Conservation (phyloP, 2,329 filamentous ascomycete genomes). For the Monilinia fructicola region DNA sequence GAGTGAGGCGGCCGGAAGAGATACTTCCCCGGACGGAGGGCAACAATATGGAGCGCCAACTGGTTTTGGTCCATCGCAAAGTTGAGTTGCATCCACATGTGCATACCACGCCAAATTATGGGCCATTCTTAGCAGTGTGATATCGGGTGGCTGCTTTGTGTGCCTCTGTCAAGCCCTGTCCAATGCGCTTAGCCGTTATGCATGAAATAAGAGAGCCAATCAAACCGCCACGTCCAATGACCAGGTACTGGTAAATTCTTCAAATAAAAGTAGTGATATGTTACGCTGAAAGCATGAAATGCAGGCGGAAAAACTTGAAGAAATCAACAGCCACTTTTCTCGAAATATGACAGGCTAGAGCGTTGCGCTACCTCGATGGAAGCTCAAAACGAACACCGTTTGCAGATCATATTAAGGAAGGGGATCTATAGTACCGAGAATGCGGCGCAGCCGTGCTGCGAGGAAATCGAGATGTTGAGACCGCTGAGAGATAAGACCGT, state of each 20-base stretch:
- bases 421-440: constrained; percentile 21
- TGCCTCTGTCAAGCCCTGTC: constrained; percentile 8
- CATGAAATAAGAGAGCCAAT: constrained; percentile 9
- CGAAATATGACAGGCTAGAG: constrained; percentile 6
- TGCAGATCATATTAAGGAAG: constrained; percentile 18
- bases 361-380: constrained; percentile 12
- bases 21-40: constrained; percentile 9
- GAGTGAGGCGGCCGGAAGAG: background rate
- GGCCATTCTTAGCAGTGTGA: constrained; percentile 4
- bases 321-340: constrained; percentile 1
- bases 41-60: constrained; percentile 9
- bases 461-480: constrained; percentile 11
- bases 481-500: background rate
- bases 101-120: background rate
- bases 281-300: background rate
- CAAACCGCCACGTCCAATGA: constrained; percentile 22
- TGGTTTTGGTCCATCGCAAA: background rate
- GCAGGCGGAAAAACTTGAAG: constrained; percentile 11
- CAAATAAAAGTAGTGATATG: constrained; percentile 9
- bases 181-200: constrained; percentile 2
- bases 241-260: constrained; percentile 29
- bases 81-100: background rate
- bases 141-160: constrained; percentile 19
- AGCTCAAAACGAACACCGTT: background rate
- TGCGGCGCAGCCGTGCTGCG: constrained; percentile 11